These are phyloP conservation scores for Beauveria medogensis DNA, from an alignment of 2,329 filamentous ascomycete species.

Conservation along the genomic window DNA sequence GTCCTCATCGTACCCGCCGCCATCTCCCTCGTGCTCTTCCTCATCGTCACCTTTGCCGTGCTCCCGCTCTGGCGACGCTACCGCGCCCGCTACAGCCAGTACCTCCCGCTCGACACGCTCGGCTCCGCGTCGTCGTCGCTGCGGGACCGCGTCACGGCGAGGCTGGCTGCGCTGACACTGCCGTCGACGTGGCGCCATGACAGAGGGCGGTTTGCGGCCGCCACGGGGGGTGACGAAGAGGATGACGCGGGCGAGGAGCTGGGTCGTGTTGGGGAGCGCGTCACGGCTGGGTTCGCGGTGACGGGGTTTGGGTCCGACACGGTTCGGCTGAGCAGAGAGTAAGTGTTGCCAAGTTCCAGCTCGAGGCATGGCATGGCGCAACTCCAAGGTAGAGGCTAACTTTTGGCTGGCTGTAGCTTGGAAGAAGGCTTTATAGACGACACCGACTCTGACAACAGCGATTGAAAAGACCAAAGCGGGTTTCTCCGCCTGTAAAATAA, in stretches of 20 bases:
- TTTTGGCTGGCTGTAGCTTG: slow-evolving; percentile 17
- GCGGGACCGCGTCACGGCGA: slow-evolving; percentile 38
- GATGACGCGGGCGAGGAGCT: slow-evolving; percentile 46
- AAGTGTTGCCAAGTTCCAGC: slow-evolving; percentile 21
- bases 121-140: slow-evolving; percentile 46
- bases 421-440: slow-evolving; percentile 38
- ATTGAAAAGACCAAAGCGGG: not conserved
- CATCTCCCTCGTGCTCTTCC: slow-evolving; percentile 62
- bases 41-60: slow-evolving; percentile 56
- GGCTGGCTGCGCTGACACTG: slow-evolving; percentile 23
- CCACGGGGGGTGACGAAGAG: slow-evolving; percentile 37
- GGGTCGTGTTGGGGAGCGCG: slow-evolving; percentile 28
- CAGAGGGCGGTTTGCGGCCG: slow-evolving; percentile 31
- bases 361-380: not conserved
- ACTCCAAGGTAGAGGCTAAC: not conserved
- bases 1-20: slow-evolving; percentile 62
- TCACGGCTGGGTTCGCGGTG: slow-evolving; percentile 25
- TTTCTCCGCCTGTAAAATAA: not conserved
- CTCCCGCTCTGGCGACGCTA: slow-evolving; percentile 63
- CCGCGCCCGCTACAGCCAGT: slow-evolving; percentile 63
- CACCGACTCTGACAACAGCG: slow-evolving; percentile 29
- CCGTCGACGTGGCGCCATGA: slow-evolving; percentile 42
- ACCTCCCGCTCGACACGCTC: slow-evolving; percentile 60
- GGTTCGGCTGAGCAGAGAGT: slow-evolving; percentile 67
- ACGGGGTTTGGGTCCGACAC: slow-evolving; percentile 30